Base-by-base conservation (phyloP, 2,329 filamentous ascomycete genomes). In the Aureobasidium musti region DNA sequence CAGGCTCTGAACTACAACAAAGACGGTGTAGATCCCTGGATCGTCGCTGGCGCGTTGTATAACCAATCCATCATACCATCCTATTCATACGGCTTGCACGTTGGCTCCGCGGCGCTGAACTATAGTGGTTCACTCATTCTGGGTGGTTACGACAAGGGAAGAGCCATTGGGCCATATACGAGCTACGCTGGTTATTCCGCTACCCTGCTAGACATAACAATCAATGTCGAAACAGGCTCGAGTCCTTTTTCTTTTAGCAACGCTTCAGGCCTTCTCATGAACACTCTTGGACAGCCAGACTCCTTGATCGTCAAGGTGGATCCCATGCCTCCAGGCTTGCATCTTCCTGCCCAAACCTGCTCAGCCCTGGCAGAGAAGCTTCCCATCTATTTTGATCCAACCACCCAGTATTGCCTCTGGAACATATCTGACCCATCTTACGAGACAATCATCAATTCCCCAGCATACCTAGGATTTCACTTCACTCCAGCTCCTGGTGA, bases 401-500 rank as follows among this genome's bases (percentile, higher is more conserved):
- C 56, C 3, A 57, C 69, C 13, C 68, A 69, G 10, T 72, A 73
- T 41, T 76, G 73, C 50, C 64, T 73, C 10, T 77, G 74, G 75
- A 69, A 77, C 54, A 73, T 70, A 1, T 54, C 61, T 1, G 67
- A 74, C 28, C 63, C 69, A 13, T 72, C 73, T 47, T 82, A 78
- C 67, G 56, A 72, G 5, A 73, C 73, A 26, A 78, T 82, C 21
- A 71, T 81, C 13, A 74, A 71, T 17, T 82, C 81, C 0, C 77
- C 80, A 0, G 75, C 79, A 11, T 76, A 77, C 21, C 72, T 82
- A 2, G 69, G 73, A 37, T 82, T 82, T 67, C 74, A 75, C 5
- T 80, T 82, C 43, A 73, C 72, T 3, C 41, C 41, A 6, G 41
- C 41, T 8, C 68, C 73, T 4, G 69, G 28, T 45, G 71, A 43